Evolutionary conservation across 2,329 filamentous ascomycete species (phyloP).

Genomic region (Stagonosporopsis tanaceti): DNA sequence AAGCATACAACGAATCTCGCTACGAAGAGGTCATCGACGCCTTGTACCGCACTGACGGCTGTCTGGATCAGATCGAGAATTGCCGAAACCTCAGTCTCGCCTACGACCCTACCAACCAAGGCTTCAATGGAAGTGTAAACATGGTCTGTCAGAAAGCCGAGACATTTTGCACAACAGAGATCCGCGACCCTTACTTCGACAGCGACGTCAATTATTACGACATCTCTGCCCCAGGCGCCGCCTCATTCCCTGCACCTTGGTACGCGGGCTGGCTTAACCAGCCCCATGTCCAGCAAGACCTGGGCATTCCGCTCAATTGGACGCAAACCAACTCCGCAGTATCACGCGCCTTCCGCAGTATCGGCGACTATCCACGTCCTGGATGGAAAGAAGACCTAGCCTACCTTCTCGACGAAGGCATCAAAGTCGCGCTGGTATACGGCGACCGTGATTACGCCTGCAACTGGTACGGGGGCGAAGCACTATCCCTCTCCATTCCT

Average conservation of each 20-base stretch:
- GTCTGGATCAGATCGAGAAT: conserved; percentile 61
- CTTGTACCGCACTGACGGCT: conserved; percentile 59
- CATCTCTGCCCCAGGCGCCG: conserved; percentile 59
- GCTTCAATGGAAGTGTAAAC: conserved; percentile 50
- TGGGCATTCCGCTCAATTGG: conserved; percentile 69
- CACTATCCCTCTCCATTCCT: conserved; percentile 67
- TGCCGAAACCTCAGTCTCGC: conserved; percentile 59
- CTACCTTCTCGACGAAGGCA: conserved; percentile 61
- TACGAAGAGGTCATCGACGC: conserved; percentile 57
- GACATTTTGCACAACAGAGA: conserved; percentile 54
- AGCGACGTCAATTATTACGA: conserved; percentile 65
- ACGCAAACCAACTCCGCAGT: conserved; percentile 55
- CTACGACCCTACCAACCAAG: conserved; percentile 60
- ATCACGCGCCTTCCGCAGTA: conserved; percentile 55
- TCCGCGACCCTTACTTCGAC: conserved; percentile 56
- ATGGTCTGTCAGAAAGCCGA: conserved; percentile 55
- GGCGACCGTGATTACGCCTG: conserved; percentile 55
- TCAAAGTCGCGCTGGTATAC: conserved; percentile 45
- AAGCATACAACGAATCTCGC: conserved; percentile 58
- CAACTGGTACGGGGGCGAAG: conserved; percentile 77
- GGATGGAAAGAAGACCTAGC: conserved; percentile 59
- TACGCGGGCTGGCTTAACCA: conserved; percentile 66
- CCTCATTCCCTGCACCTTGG: conserved; percentile 52
- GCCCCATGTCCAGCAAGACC: conserved; percentile 59
- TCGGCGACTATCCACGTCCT: conserved; percentile 59